Evolutionary conservation across 176 grass and related monocot species (phyloP), one percentile per base, ranked within the genome.

Genomic region (Rhynchospora tenuis): DNA sequence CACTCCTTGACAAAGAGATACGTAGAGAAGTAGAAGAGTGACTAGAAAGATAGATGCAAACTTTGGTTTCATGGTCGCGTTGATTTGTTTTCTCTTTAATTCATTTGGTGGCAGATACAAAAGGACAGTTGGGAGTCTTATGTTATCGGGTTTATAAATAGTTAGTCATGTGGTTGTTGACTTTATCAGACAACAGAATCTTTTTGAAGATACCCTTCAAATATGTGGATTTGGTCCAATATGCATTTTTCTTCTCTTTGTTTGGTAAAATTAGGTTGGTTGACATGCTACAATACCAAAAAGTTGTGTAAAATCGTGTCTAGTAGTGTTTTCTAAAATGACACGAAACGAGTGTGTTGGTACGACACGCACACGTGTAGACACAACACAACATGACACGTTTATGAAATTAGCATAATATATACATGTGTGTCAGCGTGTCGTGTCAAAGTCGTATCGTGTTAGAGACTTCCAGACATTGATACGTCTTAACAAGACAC

Each of bases 121-220:
- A 81, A 19, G 79, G 59, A 42, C 79, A 82, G 79, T 64, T 65
- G 79, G 42, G 42, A 48, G 59, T 82, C 46, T 64, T 64, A 29
- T 65, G 79, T 82, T 82, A 24, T 82, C 28, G 79, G 59, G 10
- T 81, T 48, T 66, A 82, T 82, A 82, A 65, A 82, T 65, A 47
- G 59, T 65, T 82, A 52, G 59, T 82, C 59, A 66, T 82, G 59
- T 82, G 79, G 79, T 65, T 81, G 79, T 82, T 82, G 59, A 81
- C 79, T 82, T 82, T 47, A 48, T 64, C 15, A 65, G 28, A 82
- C 43, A 82, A 17, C 22, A 47, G 59, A 47, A 81, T 65, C 17
- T 51, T 64, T 80, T 44, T 60, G 55, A n/a, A 61, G 54, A 80
- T 81, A 47, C 52, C 75, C 55, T 10, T 56, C 14, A 63, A 59